phyloP scores from a whole-genome alignment of 177 flowering plant species.

The Vitis hybrid region DNA sequence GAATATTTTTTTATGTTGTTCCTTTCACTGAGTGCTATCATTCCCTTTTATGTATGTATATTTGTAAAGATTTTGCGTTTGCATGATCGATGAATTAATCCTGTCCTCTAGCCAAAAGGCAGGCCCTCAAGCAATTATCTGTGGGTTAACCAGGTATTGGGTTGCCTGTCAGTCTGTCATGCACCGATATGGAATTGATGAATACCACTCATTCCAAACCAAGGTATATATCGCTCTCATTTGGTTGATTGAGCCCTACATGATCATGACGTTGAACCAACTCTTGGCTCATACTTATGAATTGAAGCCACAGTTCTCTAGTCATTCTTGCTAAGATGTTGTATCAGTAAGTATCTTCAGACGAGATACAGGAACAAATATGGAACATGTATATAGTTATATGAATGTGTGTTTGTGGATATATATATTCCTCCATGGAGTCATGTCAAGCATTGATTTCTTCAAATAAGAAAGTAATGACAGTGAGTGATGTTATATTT shows the following conservation, averaged over 20 bases:
- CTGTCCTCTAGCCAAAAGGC: too few relatives aligned
- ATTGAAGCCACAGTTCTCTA: neutral
- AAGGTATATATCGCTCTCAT: conserved; percentile 6
- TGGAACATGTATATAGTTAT: too few relatives aligned
- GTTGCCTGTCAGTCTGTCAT: neutral
- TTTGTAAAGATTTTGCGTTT: conserved; percentile 1
- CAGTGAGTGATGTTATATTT: too few relatives aligned
- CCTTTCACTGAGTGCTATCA: conserved; percentile 2
- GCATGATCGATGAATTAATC: neutral
- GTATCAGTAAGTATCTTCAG: too few relatives aligned
- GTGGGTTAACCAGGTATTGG: neutral
- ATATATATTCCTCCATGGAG: too few relatives aligned
- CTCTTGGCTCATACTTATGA: neutral
- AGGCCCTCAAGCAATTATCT: neutral
- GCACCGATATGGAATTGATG: neutral
- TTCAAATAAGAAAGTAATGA: too few relatives aligned
- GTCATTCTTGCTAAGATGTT: neutral
- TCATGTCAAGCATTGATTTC: too few relatives aligned
- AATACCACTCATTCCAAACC: conserved; percentile 2
- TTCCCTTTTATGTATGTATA: neutral
- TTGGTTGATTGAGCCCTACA: conserved; percentile 11
- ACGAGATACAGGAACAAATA: too few relatives aligned
- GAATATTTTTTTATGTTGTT: conserved; percentile 2
- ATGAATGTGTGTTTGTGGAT: too few relatives aligned
- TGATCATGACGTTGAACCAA: conserved; percentile 21